A percentile compares a stretch with the other conserved stretches of the same genome.
These are phyloP conservation scores for Chytriomyces hyalinus DNA, from an alignment of 192 early-diverging fungal species.

Conservation along the genomic window DNA sequence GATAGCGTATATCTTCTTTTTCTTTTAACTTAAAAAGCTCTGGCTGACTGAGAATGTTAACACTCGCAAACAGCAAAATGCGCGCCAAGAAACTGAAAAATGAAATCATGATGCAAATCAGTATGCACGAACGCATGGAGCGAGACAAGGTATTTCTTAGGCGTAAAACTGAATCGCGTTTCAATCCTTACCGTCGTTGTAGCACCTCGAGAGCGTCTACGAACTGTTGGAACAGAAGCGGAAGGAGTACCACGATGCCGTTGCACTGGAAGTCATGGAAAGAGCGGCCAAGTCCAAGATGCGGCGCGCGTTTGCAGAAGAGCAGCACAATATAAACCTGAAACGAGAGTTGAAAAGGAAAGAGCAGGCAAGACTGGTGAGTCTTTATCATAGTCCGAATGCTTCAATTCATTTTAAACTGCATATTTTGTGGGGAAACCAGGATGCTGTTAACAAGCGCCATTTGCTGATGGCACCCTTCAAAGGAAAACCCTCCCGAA, in stretches of 20 bases:
- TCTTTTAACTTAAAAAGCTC: not conserved
- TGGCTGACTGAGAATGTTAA: too few relatives aligned
- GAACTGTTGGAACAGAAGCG: constrained; percentile 25
- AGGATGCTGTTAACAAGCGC: not conserved
- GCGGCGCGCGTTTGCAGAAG: not conserved
- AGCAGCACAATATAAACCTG: not conserved
- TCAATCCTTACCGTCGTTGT: not conserved
- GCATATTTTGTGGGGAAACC: not conserved
- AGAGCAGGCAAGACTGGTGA: not conserved
- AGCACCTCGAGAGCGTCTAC: constrained; percentile 15
- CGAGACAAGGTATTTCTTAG: not conserved
- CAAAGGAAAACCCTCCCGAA: not conserved
- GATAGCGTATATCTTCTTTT: constrained; percentile 2
- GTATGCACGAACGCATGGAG: not conserved
- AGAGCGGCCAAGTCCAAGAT: constrained; percentile 5
- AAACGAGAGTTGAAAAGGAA: not conserved
- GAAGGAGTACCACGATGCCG: constrained; percentile 19
- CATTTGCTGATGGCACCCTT: not conserved
- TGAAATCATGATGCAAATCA: constrained; percentile 1
- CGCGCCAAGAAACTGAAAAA: not conserved
- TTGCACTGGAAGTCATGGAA: constrained; percentile 11
- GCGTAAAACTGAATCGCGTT: not conserved
- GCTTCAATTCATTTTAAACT: not conserved
- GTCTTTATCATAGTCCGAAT: not conserved
- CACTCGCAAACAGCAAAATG: not conserved